Evolutionary conservation across 345 rosid genomes (phyloP).

Genomic region (Salix udensis): DNA sequence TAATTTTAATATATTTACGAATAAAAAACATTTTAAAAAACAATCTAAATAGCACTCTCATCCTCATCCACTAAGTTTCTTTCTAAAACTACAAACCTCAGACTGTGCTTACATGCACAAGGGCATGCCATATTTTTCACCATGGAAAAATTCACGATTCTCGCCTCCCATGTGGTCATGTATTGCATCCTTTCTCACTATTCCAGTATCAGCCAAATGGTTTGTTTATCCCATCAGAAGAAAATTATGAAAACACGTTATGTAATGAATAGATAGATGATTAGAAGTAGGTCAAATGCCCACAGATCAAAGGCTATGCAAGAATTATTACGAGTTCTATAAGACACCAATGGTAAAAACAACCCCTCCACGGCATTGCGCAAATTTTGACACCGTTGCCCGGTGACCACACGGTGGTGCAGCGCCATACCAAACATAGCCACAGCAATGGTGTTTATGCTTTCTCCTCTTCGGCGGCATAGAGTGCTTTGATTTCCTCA

Average conservation of each 20-base stretch:
- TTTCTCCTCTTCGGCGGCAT: conserved; percentile 53
- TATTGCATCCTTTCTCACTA: not conserved
- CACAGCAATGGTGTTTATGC: conserved; percentile 13
- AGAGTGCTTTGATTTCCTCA: conserved; percentile 83
- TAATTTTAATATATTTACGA: too few relatives aligned
- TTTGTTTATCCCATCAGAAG: not conserved
- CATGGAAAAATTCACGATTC: not conserved
- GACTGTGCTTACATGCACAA: not conserved
- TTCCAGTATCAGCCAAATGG: not conserved
- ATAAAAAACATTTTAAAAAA: too few relatives aligned
- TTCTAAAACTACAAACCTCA: too few relatives aligned
- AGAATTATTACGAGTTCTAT: not conserved
- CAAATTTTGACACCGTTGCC: not conserved
- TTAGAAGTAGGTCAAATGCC: conserved; percentile 4
- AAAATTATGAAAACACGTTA: not conserved
- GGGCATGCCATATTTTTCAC: not conserved
- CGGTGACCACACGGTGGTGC: not conserved
- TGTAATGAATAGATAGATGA: not conserved
- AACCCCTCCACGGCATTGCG: not conserved
- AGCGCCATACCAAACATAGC: not conserved
- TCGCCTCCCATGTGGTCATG: not conserved
- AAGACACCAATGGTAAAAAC: not conserved
- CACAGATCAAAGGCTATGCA: not conserved
- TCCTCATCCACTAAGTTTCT: too few relatives aligned
- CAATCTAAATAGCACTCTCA: accelerated